Percentiles rank a stretch among this genome's conserved stretches.
phyloP scores from a whole-genome alignment of 208 protist genomes.

The Crithidia fasciculata region DNA sequence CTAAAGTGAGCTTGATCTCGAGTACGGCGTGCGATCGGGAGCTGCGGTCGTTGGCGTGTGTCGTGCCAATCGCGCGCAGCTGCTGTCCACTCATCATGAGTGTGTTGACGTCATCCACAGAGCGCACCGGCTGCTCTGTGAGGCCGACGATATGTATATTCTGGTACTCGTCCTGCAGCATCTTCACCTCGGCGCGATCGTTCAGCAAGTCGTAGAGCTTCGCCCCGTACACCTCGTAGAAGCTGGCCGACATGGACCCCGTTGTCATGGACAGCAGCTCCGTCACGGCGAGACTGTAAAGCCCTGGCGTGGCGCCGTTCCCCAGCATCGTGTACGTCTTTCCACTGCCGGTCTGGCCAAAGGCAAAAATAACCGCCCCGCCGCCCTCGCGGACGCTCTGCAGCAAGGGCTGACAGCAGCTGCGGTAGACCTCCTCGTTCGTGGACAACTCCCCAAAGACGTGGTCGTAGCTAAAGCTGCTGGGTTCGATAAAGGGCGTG shows the following conservation, averaged over 20 bases:
- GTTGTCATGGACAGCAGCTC: slow-evolving; percentile 89
- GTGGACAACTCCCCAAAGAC: slow-evolving; percentile 73
- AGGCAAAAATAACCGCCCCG: slow-evolving; percentile 91
- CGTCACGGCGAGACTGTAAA: slow-evolving; percentile 92
- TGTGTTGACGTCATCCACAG: slow-evolving; percentile 70
- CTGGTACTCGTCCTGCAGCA: slow-evolving; percentile 92
- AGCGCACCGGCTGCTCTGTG: slow-evolving; percentile 70
- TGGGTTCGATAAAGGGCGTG: slow-evolving; percentile 91
- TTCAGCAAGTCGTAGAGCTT: slow-evolving; percentile 96
- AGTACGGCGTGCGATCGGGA: slow-evolving; percentile 88
- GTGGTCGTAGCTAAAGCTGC: slow-evolving; percentile 77
- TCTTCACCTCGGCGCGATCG: slow-evolving; percentile 76
- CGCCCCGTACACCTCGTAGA: slow-evolving; percentile 95
- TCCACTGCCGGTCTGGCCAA: slow-evolving; percentile 96
- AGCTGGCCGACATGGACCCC: slow-evolving; percentile 67
- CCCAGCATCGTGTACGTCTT: slow-evolving; percentile 94
- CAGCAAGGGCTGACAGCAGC: slow-evolving; percentile 73
- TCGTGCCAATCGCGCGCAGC: slow-evolving; percentile 80
- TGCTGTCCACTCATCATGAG: slow-evolving; percentile 84
- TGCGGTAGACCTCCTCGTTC: slow-evolving; percentile 71
- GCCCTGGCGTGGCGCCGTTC: slow-evolving; percentile 49
- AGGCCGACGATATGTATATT: slow-evolving; percentile 94
- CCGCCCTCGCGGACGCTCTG: slow-evolving; percentile 63
- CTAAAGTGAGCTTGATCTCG: slow-evolving; percentile 68
- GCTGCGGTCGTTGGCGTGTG: slow-evolving; percentile 86